Evolutionary conservation across 1,284 basidiomycete genomes (phyloP).

Genomic region (Phenoliferia sp.): DNA sequence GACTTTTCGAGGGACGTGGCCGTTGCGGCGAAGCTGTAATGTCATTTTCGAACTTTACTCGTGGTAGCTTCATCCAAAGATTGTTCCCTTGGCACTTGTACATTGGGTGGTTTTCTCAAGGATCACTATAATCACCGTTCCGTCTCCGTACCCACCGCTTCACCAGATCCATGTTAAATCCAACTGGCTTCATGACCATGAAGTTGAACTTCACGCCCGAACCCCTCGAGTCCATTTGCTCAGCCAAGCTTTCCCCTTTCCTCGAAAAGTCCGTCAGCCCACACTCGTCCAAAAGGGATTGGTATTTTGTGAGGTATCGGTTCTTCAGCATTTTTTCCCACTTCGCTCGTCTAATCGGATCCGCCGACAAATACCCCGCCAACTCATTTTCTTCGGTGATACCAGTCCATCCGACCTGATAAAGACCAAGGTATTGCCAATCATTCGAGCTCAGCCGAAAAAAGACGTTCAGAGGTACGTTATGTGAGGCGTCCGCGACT

Average conservation of each 20-base stretch:
- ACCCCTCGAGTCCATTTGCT: neutral
- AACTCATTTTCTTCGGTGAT: neutral
- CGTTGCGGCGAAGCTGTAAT: slow-evolving; percentile 10
- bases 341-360: neutral
- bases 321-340: neutral
- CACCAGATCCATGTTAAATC: neutral
- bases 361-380: neutral
- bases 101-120: no score
- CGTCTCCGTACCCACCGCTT: neutral
- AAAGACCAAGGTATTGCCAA: neutral
- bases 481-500: neutral
- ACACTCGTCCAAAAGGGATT: neutral
- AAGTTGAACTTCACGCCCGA: neutral
- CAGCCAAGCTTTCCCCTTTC: neutral
- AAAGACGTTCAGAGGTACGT: neutral
- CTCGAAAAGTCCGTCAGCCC: neutral
- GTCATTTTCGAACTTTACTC: neutral
- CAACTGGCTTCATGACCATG: neutral
- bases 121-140: neutral
- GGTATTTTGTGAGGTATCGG: neutral
- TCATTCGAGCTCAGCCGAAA: neutral
- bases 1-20: slow-evolving; percentile 8
- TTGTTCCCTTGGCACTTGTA: no score
- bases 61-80: no score
- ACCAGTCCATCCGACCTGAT: neutral